A percentile compares a stretch with the other conserved stretches of the same genome.
Evolutionary conservation across 1,284 basidiomycete species (phyloP).

Genomic region (Rhodotorula glutinis): DNA sequence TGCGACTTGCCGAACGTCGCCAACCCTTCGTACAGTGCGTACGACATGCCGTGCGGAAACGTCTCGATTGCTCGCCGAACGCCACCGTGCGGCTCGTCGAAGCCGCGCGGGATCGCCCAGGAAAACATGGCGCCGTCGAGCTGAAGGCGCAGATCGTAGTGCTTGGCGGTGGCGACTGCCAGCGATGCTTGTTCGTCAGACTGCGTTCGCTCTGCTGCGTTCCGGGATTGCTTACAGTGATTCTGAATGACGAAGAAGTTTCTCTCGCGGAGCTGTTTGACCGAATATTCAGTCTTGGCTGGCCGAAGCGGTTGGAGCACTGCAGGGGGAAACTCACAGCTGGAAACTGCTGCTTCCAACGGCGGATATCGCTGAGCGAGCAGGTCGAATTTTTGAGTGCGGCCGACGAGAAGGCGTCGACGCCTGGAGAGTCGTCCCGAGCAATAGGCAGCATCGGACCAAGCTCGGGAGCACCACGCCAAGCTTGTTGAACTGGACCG

Average conservation of each 20-base stretch:
- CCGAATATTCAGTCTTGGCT: no score
- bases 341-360: neutral
- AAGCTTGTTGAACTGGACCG: no score
- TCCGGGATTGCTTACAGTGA: constrained; percentile 8
- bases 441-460: no score
- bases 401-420: neutral
- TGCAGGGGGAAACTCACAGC: neutral
- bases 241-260: constrained; percentile 32
- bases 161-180: constrained; percentile 19
- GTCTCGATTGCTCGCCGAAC: constrained; percentile 20
- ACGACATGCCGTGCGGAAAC: constrained; percentile 10
- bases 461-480: no score
- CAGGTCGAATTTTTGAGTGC: neutral
- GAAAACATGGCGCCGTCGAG: constrained; percentile 18
- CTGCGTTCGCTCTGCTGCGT: no score
- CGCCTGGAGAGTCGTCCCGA: neutral
- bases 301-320: no score
- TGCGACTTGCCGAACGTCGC: neutral
- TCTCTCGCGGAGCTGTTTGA: constrained; percentile 9
- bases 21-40: constrained; percentile 21
- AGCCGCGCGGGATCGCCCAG: constrained; percentile 21
- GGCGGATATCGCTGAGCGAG: neutral
- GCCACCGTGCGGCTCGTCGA: neutral
- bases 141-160: constrained; percentile 31
- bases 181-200: neutral